Evolutionary conservation across 164 flowering plant genomes (phyloP).

Genomic region (Paratinospora sagittata): DNA sequence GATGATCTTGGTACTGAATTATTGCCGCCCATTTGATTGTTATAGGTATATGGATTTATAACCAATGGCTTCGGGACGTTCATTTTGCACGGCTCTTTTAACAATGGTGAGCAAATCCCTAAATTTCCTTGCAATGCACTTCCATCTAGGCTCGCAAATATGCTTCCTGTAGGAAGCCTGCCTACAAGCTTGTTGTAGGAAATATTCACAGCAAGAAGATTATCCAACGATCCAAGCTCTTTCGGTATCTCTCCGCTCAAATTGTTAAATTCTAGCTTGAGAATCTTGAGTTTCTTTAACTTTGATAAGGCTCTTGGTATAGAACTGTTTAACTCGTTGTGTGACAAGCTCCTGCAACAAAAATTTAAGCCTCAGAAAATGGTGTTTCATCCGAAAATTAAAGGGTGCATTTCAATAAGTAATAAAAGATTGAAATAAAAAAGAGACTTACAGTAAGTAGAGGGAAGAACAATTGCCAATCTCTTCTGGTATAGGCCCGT

Average conservation of each 20-base stretch:
- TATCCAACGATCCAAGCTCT: conserved; percentile 53
- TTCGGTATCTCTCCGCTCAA: conserved; percentile 82
- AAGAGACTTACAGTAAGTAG: conserved; percentile 61
- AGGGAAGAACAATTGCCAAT: conserved; percentile 86
- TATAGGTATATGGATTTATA: conserved; percentile 57
- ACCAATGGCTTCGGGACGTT: conserved; percentile 87
- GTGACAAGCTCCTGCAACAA: conserved; percentile 77
- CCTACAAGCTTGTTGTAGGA: conserved; percentile 76
- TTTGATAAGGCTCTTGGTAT: conserved; percentile 61
- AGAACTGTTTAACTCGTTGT: conserved; percentile 56
- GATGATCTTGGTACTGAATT: conserved; percentile 12
- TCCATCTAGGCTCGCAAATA: conserved; percentile 63
- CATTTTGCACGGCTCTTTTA: conserved; percentile 79
- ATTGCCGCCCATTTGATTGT: conserved; percentile 28
- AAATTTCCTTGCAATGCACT: conserved; percentile 72
- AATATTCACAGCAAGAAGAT: conserved; percentile 73
- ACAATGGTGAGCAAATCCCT: conserved; percentile 86
- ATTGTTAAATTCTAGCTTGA: conserved; percentile 60
- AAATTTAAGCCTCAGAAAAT: neutral
- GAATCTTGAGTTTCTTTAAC: conserved; percentile 65
- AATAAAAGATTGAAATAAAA: neutral
- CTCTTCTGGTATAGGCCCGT: conserved; percentile 65
- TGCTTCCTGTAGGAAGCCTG: conserved; percentile 60
- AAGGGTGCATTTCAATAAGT: neutral
- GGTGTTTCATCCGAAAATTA: neutral